Conservation (phyloP, 2,329 filamentous ascomycete genomes). For the Magnaporthiopsis poae region DNA sequence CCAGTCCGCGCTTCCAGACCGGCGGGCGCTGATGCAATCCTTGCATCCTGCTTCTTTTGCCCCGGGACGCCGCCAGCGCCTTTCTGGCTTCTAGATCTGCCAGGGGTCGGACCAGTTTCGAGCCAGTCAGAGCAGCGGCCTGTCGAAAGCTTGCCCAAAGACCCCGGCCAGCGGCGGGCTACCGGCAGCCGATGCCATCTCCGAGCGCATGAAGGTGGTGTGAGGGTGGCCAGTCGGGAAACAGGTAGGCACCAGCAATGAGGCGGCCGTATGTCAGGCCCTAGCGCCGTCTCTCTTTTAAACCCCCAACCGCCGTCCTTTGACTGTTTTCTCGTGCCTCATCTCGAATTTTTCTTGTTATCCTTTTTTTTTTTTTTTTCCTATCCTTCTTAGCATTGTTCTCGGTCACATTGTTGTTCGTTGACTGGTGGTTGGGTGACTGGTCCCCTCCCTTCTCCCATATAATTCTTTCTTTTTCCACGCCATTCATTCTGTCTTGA, state of each 20-base stretch:
- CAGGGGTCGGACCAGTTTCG: background rate
- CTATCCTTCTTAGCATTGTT: constrained; percentile 2
- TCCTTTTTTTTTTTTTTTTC: constrained; percentile 8
- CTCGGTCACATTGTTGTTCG: background rate
- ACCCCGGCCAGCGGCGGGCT: too few relatives aligned
- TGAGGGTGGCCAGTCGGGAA: background rate
- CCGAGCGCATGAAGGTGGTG: background rate
- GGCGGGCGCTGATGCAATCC: background rate
- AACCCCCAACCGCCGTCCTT: background rate
- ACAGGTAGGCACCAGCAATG: background rate
- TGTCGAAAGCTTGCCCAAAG: background rate
- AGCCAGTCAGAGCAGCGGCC: background rate
- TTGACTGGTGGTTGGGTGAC: background rate
- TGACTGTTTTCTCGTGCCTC: background rate
- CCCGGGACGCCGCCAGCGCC: too few relatives aligned
- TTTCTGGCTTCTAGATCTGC: background rate
- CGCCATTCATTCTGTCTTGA: background rate
- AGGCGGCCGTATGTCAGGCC: background rate
- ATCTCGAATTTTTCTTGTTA: background rate
- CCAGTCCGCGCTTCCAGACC: background rate
- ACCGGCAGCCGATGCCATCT: background rate
- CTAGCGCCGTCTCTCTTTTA: background rate
- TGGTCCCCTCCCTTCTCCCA: background rate
- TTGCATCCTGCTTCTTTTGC: background rate
- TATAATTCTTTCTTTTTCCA: background rate